Evolutionary conservation across 345 rosid genomes (phyloP).

Genomic region (Stellera chamaejasme): DNA sequence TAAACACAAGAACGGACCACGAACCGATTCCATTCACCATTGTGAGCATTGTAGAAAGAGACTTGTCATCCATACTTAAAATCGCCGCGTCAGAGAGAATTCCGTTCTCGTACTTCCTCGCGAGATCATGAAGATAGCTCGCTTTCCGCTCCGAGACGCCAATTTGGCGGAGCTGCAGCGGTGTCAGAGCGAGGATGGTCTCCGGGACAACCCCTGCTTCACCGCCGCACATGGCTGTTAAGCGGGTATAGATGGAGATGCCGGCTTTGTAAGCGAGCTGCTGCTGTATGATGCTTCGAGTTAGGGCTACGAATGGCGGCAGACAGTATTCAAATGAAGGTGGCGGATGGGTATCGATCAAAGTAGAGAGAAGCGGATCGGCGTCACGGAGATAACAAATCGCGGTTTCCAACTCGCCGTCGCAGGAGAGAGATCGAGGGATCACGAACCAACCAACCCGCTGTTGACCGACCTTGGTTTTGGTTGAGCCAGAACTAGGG

Average conservation of each 20-base stretch:
- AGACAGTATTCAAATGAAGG: conserved; percentile 66
- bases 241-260: conserved; percentile 72
- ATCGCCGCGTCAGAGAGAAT: conserved; percentile 67
- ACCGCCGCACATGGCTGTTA: conserved; percentile 62
- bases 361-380: conserved; percentile 51
- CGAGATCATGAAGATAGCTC: conserved; percentile 79
- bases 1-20: conserved; percentile 92
- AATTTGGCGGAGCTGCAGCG: conserved; percentile 70
- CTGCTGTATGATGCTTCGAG: conserved; percentile 76
- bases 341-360: conserved; percentile 54
- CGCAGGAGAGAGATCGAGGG: conserved; percentile 59
- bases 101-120: conserved; percentile 76
- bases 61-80: conserved; percentile 80
- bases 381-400: conserved; percentile 56
- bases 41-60: conserved; percentile 82
- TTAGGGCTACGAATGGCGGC: conserved; percentile 68
- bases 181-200: conserved; percentile 43
- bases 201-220: conserved; percentile 60
- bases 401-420: conserved; percentile 72
- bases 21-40: conserved; percentile 95
- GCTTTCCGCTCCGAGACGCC: conserved; percentile 86
- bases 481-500: conserved; percentile 8
- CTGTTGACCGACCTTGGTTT: conserved; percentile 17
- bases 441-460: conserved; percentile 26
- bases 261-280: conserved; percentile 80